Base-by-base conservation (phyloP, 2,329 filamentous ascomycete genomes). In the Botrytis sinoallii region DNA sequence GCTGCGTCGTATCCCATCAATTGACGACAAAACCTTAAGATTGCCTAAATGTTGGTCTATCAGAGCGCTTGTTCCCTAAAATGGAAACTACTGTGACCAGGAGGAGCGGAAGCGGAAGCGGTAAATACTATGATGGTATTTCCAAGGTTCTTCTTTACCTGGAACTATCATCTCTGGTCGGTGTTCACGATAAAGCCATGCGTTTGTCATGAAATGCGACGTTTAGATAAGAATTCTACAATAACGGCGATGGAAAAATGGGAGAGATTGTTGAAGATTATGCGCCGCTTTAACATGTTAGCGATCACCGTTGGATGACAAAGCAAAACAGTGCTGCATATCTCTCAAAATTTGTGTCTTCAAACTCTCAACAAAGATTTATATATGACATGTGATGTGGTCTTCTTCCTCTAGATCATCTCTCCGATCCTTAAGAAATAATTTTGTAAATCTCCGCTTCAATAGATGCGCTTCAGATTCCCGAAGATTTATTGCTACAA, bases 401-500 rank as follows among this genome's bases (percentile, higher is more conserved):
- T 42, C n/a, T 57, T 68, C 66, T 22, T 12, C 32, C 25, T 22
- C 25, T 38, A 44, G 16, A 61, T 35, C 22, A 35, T n/a, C 68
- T 61, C 29, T 61, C 16, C 29, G n/a, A 38, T 20, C 29, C 25
- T 16, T 44, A 18, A 46, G 40, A 70, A 38, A 29, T 3, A 38
- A 20, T 35, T 22, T 14, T 44, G 12, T 20, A 20, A 38, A 44
- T 38, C 8, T 25, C 3, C 25, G 61, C n/a, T 40, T 72, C 22
- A n/a, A 32, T 72, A 42, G 38, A 40, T 32, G 48, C 32, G 16
- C 42, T n/a, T 29, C 29, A 32, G 20, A 22, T 42, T 61, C 65
- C 4, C 71, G 44, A 16, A 67, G 35, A 52, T n/a, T 35, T 40
- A 44, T 73, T 38, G 66, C 35, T 22, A 73, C 70, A 22, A 68